Evolutionary conservation across 352 stramenopile genomes (phyloP).

Genomic region (Phytophthora hibernalis): DNA sequence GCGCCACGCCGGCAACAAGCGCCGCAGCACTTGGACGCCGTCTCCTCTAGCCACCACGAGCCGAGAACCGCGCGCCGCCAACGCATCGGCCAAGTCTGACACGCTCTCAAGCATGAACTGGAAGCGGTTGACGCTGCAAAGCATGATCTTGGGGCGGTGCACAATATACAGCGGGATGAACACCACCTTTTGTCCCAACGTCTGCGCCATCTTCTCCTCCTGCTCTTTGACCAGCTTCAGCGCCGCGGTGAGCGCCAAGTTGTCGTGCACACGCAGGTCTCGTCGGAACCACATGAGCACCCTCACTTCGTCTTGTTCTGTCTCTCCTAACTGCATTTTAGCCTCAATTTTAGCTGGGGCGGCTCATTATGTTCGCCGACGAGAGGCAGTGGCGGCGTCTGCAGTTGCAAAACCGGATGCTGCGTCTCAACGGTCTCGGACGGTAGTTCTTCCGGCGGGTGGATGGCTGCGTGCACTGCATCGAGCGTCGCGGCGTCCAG

Average conservation of each 20-base stretch:
- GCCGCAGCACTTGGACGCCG: constrained; percentile 78
- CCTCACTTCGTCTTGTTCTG: constrained; percentile 38
- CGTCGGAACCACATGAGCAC: constrained; percentile 95
- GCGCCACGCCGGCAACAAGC: constrained; percentile 84
- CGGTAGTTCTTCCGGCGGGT: constrained; percentile 22
- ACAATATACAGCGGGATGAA: constrained; percentile 92
- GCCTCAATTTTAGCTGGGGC: constrained; percentile 4
- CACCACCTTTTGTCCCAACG: constrained; percentile 25
- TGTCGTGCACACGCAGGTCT: constrained; percentile 96
- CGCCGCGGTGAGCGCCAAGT: constrained; percentile 90
- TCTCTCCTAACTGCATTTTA: neutral
- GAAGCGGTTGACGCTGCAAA: constrained; percentile 81
- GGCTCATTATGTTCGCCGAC: constrained; percentile 1
- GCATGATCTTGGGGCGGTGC: constrained; percentile 88
- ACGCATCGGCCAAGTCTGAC: constrained; percentile 73
- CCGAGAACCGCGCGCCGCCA: constrained; percentile 67
- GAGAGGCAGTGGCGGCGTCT: neutral
- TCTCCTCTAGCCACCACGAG: constrained; percentile 83
- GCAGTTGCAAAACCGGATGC: neutral
- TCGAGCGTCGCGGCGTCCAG: constrained; percentile 49
- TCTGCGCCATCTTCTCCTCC: constrained; percentile 12
- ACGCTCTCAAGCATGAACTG: constrained; percentile 96
- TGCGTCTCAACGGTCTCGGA: constrained; percentile 1
- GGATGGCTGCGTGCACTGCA: constrained; percentile 46
- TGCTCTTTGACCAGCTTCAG: constrained; percentile 47